Conservation (phyloP, 495 filamentous ascomycete genomes). For the Bacidia rubella region DNA sequence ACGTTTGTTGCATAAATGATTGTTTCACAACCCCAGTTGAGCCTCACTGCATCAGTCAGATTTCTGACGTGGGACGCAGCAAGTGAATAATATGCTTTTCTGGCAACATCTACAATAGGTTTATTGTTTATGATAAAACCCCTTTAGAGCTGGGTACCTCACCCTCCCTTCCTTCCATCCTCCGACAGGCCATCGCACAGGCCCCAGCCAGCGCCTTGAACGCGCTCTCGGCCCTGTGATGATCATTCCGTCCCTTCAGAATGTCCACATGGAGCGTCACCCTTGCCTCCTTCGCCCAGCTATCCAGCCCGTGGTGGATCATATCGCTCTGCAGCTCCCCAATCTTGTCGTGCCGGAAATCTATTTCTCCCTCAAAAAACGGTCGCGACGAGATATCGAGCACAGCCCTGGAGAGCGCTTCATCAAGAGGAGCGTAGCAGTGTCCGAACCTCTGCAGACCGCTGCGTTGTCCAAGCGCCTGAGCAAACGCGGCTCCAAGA, state of each 20-base stretch:
- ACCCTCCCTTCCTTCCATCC: slow-evolving; percentile 64
- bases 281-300: slow-evolving; percentile 82
- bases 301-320: slow-evolving; percentile 89
- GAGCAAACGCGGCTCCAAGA: slow-evolving; percentile 70
- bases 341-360: slow-evolving; percentile 77
- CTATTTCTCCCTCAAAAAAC: slow-evolving; percentile 67
- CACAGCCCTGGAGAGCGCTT: slow-evolving; percentile 85
- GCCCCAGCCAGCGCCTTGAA: slow-evolving; percentile 94
- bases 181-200: slow-evolving; percentile 55
- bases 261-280: slow-evolving; percentile 89
- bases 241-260: slow-evolving; percentile 80
- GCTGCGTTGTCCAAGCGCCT: slow-evolving; percentile 56
- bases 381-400: slow-evolving; percentile 89
- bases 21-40: no score
- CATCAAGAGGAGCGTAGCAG: slow-evolving; percentile 86
- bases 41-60: no score
- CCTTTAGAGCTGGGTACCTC: slow-evolving; percentile 95
- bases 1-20: no score
- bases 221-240: slow-evolving; percentile 90
- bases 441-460: slow-evolving; percentile 82
- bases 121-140: slow-evolving; percentile 37
- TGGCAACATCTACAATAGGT: no score
- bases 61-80: no score
- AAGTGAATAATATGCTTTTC: no score
- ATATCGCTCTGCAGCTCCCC: slow-evolving; percentile 90